These are phyloP conservation scores for Acacia confusa DNA, from an alignment of 306 rosid species.

Conservation along the genomic window DNA sequence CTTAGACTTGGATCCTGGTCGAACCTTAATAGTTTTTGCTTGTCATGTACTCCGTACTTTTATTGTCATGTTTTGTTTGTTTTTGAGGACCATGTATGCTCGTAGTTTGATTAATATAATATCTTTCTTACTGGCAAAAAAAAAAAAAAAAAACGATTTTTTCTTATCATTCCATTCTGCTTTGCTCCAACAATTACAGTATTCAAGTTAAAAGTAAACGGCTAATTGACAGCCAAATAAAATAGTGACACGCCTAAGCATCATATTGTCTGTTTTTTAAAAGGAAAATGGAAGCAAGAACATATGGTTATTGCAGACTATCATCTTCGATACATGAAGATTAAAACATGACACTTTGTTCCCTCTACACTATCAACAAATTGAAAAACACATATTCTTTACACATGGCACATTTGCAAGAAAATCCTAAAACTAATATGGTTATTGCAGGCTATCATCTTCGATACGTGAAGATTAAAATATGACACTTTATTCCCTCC, in stretches of 20 bases:
- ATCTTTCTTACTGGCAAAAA: too few species aligned
- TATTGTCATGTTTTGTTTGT: too few species aligned
- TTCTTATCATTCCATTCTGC: neutral
- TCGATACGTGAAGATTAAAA: slow-evolving; percentile 29
- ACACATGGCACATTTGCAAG: neutral
- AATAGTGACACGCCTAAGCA: neutral
- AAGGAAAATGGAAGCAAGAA: neutral
- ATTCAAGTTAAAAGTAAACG: neutral
- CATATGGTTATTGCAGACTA: slow-evolving; percentile 24
- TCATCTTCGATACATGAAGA: slow-evolving; percentile 45
- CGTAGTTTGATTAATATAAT: too few species aligned
- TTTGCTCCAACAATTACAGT: neutral
- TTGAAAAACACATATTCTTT: neutral
- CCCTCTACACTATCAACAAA: too few species aligned
- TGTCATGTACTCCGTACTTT: too few species aligned
- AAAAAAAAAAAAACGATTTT: too few species aligned
- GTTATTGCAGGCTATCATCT: slow-evolving; percentile 35
- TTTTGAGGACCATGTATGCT: too few species aligned
- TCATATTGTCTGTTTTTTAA: neutral
- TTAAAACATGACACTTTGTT: neutral
- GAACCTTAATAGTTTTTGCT: too few species aligned
- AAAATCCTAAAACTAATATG: slow-evolving; percentile 35
- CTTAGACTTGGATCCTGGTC: too few species aligned
- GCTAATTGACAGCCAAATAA: neutral
- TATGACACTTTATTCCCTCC: neutral